Evolutionary conservation across 1,284 basidiomycete genomes (phyloP), one percentile per base, ranked within the genome.

Genomic region (Inonotus obliquus): DNA sequence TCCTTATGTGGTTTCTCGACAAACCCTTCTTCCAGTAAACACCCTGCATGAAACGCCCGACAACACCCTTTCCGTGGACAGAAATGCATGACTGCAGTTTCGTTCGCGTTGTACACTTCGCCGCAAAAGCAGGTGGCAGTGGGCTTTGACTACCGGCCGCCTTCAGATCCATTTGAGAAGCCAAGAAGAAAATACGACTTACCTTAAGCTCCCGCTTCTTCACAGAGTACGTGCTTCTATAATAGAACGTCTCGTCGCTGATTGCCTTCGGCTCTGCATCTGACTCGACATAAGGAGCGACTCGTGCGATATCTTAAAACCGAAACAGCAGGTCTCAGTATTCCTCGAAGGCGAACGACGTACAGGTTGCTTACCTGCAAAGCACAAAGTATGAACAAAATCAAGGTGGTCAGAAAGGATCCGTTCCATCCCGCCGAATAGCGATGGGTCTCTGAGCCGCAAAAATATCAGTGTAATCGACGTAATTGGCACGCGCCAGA

Each of bases 311-410:
- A 23, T 35, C 62, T 63, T 13, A 17, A n/a, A 21, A 23, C 5
- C 25, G 4, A 21, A 21, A 27, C 7, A 54, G 19, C 5, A 29
- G 25, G 39, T 19, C 25, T 27, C 19, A 17, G 23, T 37, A 5
- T 39, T 29, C 4, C 21, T n/a, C n/a, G n/a, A 39, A 39, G 7
- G 17, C 17, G 1, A 44, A 21, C 38, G 56, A 19, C 2, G 29
- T 19, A 38, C 1, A 14, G 37, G 9, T 9, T 32, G 9, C 19
- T 10, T 7, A 61, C 63, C 59, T 44, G 55, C 35, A 41, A 61
- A 64, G 17, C 59, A 57, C 38, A 45, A 19, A 14, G 63, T 9
- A 38, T 64, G 63, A 23, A 64, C 63, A 44, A 57, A 64, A 54
- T 64, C 63, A n/a, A 32, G 52, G 19, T 32, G 44, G 32, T 64